These are phyloP conservation scores for Porcisia deanei DNA, from an alignment of 208 protist genomes.

Conservation along the genomic window DNA sequence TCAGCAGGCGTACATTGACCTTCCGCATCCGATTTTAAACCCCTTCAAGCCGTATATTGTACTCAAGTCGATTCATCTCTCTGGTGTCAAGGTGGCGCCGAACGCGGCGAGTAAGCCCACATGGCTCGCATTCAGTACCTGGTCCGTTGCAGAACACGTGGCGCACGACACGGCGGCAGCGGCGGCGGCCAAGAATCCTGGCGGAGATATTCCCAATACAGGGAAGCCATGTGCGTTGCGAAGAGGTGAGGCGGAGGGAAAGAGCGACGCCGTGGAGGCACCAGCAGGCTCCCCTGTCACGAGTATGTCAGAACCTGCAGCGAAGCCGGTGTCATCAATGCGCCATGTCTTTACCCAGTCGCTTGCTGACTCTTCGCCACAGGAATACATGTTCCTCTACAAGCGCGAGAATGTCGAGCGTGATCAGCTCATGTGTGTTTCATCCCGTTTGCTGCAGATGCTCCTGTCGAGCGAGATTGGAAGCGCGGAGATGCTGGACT, in stretches of 20 bases:
- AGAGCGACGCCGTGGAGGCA: background rate
- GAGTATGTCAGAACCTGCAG: background rate
- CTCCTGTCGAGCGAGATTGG: constrained; percentile 49
- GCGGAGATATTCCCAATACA: background rate
- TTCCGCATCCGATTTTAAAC: constrained; percentile 37
- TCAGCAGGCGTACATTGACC: constrained; percentile 28
- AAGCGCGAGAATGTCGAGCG: constrained; percentile 77
- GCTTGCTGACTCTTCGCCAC: background rate
- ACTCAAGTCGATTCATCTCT: constrained; percentile 34
- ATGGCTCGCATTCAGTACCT: constrained; percentile 50
- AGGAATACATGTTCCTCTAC: constrained; percentile 56
- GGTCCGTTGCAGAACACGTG: constrained; percentile 27
- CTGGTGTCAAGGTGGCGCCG: constrained; percentile 31
- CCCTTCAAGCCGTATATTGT: constrained; percentile 43
- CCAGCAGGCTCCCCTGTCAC: no score
- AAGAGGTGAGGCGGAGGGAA: background rate
- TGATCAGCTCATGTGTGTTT: constrained; percentile 85
- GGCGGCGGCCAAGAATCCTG: background rate
- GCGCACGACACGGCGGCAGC: background rate
- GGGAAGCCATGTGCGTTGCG: background rate
- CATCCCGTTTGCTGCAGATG: constrained; percentile 53
- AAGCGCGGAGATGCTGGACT: constrained; percentile 53
- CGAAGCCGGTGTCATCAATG: background rate
- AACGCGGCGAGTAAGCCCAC: constrained; percentile 40
- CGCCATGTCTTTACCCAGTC: background rate